Conservation (phyloP, 2,329 filamentous ascomycete genomes). For the Paecilomyces sp. region DNA sequence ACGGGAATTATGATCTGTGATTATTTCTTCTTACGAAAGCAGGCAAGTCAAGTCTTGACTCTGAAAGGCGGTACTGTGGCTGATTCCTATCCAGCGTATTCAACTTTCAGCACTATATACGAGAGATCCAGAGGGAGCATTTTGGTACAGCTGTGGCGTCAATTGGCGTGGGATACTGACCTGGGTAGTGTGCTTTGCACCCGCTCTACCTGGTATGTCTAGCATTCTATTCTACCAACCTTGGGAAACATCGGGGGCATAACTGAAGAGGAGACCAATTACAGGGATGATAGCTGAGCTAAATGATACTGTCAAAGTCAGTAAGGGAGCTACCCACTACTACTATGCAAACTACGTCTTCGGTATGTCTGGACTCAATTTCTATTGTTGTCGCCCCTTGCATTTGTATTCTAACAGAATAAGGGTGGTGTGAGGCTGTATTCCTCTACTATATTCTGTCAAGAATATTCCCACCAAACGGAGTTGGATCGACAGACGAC, state of each 20-base stretch:
- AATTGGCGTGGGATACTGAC: not conserved
- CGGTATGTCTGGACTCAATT: not conserved
- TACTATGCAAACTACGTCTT: not conserved
- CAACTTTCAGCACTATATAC: not conserved
- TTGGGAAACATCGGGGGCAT: not conserved
- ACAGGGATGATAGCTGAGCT: not conserved
- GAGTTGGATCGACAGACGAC: not conserved
- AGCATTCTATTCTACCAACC: not conserved
- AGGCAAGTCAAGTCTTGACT: not conserved
- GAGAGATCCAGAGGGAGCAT: not conserved
- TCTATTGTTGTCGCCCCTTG: not conserved
- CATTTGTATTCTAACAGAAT: not conserved
- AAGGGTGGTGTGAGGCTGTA: not conserved
- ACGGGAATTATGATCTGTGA: conserved; percentile 40
- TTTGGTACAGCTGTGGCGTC: not conserved
- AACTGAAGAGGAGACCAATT: not conserved
- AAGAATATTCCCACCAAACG: not conserved
- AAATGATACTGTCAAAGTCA: not conserved
- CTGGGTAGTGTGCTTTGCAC: not conserved
- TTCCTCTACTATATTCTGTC: not conserved
- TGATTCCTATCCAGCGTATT: not conserved
- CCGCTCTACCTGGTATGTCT: not conserved
- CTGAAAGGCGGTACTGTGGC: not conserved
- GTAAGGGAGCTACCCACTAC: not conserved
- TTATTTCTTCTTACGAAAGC: conserved; percentile 27